phyloP scores from a whole-genome alignment of 73 alveolate species.

The Tetrahymena elliotti region DNA sequence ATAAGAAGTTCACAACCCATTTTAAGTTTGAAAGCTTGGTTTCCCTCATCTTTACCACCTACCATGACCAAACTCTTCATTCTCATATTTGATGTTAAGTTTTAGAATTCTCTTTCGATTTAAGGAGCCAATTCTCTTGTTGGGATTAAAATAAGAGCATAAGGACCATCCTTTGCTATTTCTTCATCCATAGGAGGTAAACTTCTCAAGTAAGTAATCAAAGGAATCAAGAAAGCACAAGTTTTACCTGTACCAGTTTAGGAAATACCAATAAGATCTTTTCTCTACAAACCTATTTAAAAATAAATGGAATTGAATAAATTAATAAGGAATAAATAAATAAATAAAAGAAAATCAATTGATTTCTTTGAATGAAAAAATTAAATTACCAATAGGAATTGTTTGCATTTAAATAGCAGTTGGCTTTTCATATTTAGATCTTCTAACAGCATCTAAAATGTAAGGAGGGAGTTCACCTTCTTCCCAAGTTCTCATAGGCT shows the following conservation, averaged over 20 bases:
- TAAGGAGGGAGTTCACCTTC: constrained; percentile 49
- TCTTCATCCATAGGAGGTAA: constrained; percentile 68
- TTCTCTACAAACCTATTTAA: constrained; percentile 41
- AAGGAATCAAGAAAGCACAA: constrained; percentile 78
- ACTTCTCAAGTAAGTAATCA: constrained; percentile 52
- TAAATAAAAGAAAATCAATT: neutral
- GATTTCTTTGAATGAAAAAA: neutral
- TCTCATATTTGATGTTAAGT: constrained; percentile 44
- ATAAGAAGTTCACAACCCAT: constrained; percentile 86
- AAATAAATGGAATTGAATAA: neutral
- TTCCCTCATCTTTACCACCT: constrained; percentile 85
- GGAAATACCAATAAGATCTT: constrained; percentile 84
- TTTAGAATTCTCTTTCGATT: constrained; percentile 66
- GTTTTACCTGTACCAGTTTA: constrained; percentile 94
- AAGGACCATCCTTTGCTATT: constrained; percentile 78
- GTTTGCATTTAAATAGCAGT: constrained; percentile 40
- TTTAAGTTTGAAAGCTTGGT: constrained; percentile 68
- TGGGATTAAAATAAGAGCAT: constrained; percentile 87
- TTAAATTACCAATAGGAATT: constrained; percentile 1
- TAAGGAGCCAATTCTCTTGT: constrained; percentile 92
- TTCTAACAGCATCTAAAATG: constrained; percentile 5
- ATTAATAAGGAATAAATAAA: neutral
- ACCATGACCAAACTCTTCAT: constrained; percentile 51
- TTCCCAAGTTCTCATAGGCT: constrained; percentile 61
- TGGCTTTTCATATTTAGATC: constrained; percentile 14